phyloP scores from a whole-genome alignment of 305 asterid genomes.

The Fraxinus ornus region DNA sequence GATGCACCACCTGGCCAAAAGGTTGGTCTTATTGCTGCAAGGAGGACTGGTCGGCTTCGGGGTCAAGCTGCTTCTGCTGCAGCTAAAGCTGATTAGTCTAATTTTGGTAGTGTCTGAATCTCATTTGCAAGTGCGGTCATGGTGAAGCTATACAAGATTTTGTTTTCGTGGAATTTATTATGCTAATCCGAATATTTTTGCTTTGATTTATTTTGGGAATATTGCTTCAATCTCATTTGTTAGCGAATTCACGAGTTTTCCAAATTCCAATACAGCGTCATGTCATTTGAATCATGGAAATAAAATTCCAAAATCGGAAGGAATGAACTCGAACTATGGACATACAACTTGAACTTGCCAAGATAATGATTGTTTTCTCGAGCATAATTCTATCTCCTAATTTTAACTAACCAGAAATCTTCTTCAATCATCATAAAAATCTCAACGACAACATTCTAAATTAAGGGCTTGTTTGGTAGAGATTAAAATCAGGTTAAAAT shows the following conservation, averaged over 20 bases:
- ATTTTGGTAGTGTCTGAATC: constrained; percentile 11
- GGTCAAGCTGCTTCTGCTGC: constrained; percentile 82
- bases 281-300: neutral
- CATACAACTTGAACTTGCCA: neutral
- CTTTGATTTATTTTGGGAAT: neutral
- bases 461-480: too few species aligned
- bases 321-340: neutral
- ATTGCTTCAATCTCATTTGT: neutral
- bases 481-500: too few species aligned
- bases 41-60: constrained; percentile 82
- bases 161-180: neutral
- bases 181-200: neutral
- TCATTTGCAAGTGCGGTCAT: neutral
- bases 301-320: neutral
- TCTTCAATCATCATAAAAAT: too few species aligned
- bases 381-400: too few species aligned
- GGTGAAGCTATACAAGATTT: constrained; percentile 13
- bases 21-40: constrained; percentile 87
- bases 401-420: too few species aligned
- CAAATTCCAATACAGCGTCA: neutral
- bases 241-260: neutral
- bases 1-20: constrained; percentile 91
- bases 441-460: too few species aligned
- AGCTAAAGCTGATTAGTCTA: constrained; percentile 54
- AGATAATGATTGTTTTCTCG: too few species aligned